phyloP scores from a whole-genome alignment of 2,329 filamentous ascomycete species.

The Penicillium sp. region DNA sequence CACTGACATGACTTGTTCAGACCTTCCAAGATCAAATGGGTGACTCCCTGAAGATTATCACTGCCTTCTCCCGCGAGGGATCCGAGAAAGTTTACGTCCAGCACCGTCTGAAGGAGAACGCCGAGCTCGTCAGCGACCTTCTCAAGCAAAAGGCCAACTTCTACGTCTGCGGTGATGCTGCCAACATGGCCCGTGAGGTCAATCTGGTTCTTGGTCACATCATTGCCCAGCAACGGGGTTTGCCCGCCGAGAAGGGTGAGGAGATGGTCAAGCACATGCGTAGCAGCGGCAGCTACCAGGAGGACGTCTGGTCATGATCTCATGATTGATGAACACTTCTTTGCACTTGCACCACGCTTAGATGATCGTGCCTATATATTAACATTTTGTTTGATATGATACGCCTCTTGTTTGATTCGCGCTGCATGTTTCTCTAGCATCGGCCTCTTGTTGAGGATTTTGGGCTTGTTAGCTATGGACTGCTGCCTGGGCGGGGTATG shows the following conservation, averaged over 20 bases:
- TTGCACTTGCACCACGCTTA: constrained; percentile 20
- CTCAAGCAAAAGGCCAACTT: constrained; percentile 80
- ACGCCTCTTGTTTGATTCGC: constrained; percentile 3
- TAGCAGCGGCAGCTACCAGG: constrained; percentile 90
- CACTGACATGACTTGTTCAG: constrained; percentile 43
- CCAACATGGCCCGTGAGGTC: constrained; percentile 92
- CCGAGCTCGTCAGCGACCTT: constrained; percentile 76
- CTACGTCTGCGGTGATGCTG: constrained; percentile 95
- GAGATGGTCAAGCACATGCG: constrained; percentile 97
- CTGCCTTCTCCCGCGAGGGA: constrained; percentile 85
- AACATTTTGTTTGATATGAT: constrained; percentile 10
- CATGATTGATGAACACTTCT: constrained; percentile 10
- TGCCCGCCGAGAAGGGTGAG: constrained; percentile 79
- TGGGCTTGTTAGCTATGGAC: not conserved
- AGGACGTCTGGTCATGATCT: constrained; percentile 57
- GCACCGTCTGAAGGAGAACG: constrained; percentile 75
- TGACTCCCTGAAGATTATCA: constrained; percentile 81
- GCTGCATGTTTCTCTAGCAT: constrained; percentile 10
- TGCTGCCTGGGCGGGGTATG: not conserved
- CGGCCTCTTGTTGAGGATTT: constrained; percentile 1
- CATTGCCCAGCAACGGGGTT: constrained; percentile 70
- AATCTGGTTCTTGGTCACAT: constrained; percentile 80
- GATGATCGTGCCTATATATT: constrained; percentile 23
- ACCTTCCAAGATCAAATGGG: constrained; percentile 74
- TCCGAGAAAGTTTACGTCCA: constrained; percentile 93